These are phyloP conservation scores for Pseudogymnoascus sp. DNA, from an alignment of 2,329 filamentous ascomycete genomes.

Conservation along the genomic window DNA sequence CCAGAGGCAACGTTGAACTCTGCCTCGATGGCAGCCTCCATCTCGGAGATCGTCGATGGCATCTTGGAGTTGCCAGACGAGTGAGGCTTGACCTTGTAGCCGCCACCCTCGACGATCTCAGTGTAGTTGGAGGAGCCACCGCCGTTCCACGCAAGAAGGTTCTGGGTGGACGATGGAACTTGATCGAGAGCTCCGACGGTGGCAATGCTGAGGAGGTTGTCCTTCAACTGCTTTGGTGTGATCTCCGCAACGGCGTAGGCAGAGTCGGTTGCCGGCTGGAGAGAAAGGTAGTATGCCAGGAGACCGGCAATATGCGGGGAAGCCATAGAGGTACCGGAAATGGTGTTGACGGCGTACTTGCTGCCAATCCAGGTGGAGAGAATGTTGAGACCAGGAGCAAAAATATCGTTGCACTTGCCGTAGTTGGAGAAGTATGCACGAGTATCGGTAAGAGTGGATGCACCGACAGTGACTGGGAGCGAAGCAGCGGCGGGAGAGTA, in stretches of 20 bases:
- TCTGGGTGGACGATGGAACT: conserved; percentile 78
- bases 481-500: conserved; percentile 93
- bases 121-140: conserved; percentile 89
- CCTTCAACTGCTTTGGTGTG: conserved; percentile 91
- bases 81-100: conserved; percentile 51
- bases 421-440: conserved; percentile 99
- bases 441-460: conserved; percentile 85
- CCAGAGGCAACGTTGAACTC: conserved; percentile 48
- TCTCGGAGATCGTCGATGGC: conserved; percentile 47
- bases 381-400: conserved; percentile 93
- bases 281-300: conserved; percentile 93
- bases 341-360: conserved; percentile 95
- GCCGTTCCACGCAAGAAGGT: conserved; percentile 98
- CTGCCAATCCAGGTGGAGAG: conserved; percentile 97
- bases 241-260: conserved; percentile 84
- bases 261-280: conserved; percentile 83
- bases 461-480: conserved; percentile 92
- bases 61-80: conserved; percentile 36
- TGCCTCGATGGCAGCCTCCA: conserved; percentile 52
- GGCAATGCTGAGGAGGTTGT: conserved; percentile 72
- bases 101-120: conserved; percentile 66
- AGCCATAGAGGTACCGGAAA: conserved; percentile 98
- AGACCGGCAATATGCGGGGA: conserved; percentile 96
- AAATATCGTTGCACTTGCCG: conserved; percentile 99
- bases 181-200: conserved; percentile 71